phyloP scores from a whole-genome alignment of 2,329 filamentous ascomycete genomes.

The Fusarium sp. region DNA sequence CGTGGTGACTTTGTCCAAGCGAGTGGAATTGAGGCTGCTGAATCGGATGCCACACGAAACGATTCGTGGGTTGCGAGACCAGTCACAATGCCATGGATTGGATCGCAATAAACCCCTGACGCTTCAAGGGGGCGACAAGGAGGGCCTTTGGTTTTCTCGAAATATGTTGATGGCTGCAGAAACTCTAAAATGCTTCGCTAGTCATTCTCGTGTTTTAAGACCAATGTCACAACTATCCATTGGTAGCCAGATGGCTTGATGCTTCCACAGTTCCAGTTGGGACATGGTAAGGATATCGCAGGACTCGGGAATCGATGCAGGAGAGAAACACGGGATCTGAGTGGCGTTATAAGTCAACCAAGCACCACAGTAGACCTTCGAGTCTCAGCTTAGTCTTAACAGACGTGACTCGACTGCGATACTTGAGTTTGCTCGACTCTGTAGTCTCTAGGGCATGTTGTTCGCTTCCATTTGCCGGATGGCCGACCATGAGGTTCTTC shows the following conservation, averaged over 20 bases:
- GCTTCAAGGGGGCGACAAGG: slow-evolving; percentile 3
- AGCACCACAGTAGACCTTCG: neutral
- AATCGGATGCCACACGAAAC: slow-evolving; percentile 37
- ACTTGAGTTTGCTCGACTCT: neutral
- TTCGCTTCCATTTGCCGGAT: neutral
- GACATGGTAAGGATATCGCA: slow-evolving; percentile 8
- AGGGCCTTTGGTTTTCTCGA: neutral
- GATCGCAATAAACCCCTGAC: slow-evolving; percentile 25
- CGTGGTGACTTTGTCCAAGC: neutral
- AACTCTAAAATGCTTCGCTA: neutral
- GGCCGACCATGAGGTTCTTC: neutral
- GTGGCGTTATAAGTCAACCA: neutral
- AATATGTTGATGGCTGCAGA: neutral
- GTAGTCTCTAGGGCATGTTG: neutral
- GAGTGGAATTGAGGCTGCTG: slow-evolving; percentile 35
- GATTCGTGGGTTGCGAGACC: slow-evolving; percentile 24
- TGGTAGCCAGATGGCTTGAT: slow-evolving; percentile 12
- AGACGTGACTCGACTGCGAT: neutral
- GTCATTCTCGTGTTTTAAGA: slow-evolving; percentile 27
- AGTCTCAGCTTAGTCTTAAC: neutral
- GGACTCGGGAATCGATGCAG: slow-evolving; percentile 15
- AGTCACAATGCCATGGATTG: slow-evolving; percentile 27
- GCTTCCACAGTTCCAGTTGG: neutral
- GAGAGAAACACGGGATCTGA: slow-evolving; percentile 21
- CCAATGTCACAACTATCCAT: slow-evolving; percentile 32